Conservation (phyloP, 495 filamentous ascomycete species). For the Trichoderma reesei region DNA sequence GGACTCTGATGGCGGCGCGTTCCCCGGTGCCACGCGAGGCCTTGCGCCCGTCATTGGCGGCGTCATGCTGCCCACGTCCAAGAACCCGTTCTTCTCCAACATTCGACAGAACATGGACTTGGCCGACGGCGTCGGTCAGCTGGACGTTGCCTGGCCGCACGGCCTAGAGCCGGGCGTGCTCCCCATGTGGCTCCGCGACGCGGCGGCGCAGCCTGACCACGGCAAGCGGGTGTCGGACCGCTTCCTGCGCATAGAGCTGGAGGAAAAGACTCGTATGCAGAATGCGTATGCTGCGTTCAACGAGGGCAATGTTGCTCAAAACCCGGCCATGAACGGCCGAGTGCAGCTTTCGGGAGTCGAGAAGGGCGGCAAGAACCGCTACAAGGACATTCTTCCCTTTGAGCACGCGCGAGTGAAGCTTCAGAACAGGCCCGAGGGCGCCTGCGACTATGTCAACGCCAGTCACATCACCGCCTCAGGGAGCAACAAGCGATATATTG, state of each 20-base stretch:
- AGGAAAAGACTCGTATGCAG: slow-evolving; percentile 83
- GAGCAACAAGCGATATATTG: slow-evolving; percentile 87
- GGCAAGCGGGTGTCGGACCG: slow-evolving; percentile 73
- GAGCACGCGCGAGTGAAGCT: slow-evolving; percentile 86
- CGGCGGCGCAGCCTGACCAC: slow-evolving; percentile 53
- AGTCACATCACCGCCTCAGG: slow-evolving; percentile 69
- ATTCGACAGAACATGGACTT: slow-evolving; percentile 97
- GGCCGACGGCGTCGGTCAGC: slow-evolving; percentile 85
- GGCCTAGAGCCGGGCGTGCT: slow-evolving; percentile 46
- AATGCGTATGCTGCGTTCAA: slow-evolving; percentile 63
- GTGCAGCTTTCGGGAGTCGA: slow-evolving; percentile 79
- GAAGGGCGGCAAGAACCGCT: slow-evolving; percentile 88
- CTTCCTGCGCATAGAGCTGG: slow-evolving; percentile 75
- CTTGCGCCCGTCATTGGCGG: slow-evolving; percentile 76
- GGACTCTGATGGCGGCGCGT: slow-evolving; percentile 28
- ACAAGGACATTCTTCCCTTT: slow-evolving; percentile 96
- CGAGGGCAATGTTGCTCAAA: slow-evolving; percentile 26
- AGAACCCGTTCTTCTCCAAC: slow-evolving; percentile 90
- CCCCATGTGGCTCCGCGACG: slow-evolving; percentile 68
- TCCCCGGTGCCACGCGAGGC: slow-evolving; percentile 33
- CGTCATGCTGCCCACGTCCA: slow-evolving; percentile 65
- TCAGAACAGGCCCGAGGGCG: slow-evolving; percentile 54
- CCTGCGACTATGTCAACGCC: slow-evolving; percentile 93
- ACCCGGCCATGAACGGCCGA: slow-evolving; percentile 7
- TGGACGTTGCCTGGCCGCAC: slow-evolving; percentile 62